Evolutionary conservation across 208 protist species (phyloP), one percentile per base, ranked within the genome.

Genomic region (Trypanosoma grayi): DNA sequence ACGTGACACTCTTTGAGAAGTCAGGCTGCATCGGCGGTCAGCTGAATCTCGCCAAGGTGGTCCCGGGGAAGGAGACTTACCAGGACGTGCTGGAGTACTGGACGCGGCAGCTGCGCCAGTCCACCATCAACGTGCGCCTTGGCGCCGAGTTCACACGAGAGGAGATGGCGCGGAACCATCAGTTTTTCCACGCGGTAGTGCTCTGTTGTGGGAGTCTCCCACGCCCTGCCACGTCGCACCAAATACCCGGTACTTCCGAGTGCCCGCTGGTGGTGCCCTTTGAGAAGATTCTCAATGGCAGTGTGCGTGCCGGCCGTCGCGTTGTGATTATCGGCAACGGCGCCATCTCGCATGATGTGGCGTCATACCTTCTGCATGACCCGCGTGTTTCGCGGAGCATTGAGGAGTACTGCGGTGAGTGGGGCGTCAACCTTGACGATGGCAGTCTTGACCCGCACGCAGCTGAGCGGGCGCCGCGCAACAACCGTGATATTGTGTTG

Each of bases 51-150:
- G 93, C 95, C 11, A 97, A 97, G 77, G 59, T 77, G n/a, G 78
- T 98, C 1, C 92, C 93, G 4, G 95, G 95, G 9, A 98, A 98
- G 77, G 90, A 97, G 41, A 76, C 75, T 43, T 98, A 97, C 57
- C 83, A 97, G 54, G 85, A 86, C 31, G 70, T 90, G 41, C 59
- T 98, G 10, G 79, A 90, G 55, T 97, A 97, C 79, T 98, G 93
- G 85, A 87, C 79, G 36, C 54, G 79, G 45, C 80, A 92, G 70
- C 63, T 95, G 48, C 85, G 79, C 11, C 57, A 85, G 62, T 91
- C 83, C 9, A 80, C 73, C 31, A 85, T 95, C 31, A 91, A 92
- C 53, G 81, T 95, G 8, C 81, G 76, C 30, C 60, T 92, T 11
- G 63, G 82, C 51, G 80, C 80, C 0, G 77, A 85, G 39, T 95